Percentiles rank a stretch among this genome's conserved stretches.
These are phyloP conservation scores for Solanum pinnatisectum DNA, from an alignment of 257 asterid genomes.

Conservation along the genomic window DNA sequence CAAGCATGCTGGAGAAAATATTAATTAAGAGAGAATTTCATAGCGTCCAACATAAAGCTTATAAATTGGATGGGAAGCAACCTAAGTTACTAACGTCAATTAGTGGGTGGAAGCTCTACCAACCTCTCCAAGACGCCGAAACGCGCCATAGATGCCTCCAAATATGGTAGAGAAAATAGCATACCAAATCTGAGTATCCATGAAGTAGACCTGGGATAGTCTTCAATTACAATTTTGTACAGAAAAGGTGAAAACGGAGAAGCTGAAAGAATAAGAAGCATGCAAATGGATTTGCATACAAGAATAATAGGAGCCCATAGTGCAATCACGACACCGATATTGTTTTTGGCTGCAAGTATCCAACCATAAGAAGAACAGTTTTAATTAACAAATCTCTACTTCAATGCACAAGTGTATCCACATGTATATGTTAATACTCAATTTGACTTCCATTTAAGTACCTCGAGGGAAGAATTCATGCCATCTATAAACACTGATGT, in stretches of 20 bases:
- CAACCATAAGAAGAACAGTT: conserved; percentile 1
- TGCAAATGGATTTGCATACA: conserved; percentile 25
- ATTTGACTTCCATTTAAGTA: conserved; percentile 2
- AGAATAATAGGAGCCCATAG: conserved; percentile 89
- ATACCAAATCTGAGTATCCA: conserved; percentile 98
- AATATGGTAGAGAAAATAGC: conserved; percentile 96
- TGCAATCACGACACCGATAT: conserved; percentile 90
- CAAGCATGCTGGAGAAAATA: background rate
- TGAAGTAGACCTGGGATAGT: conserved; percentile 75
- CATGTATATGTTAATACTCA: background rate
- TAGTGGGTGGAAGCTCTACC: conserved; percentile 10
- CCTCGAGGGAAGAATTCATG: conserved; percentile 99
- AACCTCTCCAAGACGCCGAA: conserved; percentile 99
- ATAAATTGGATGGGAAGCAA: background rate
- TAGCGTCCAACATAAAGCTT: background rate
- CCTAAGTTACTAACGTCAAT: background rate
- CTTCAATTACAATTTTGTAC: conserved; percentile 5
- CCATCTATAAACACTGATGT: conserved; percentile 41
- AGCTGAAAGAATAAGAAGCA: conserved; percentile 11
- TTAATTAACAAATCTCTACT: background rate
- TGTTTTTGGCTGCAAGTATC: conserved; percentile 53
- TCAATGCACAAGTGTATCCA: background rate
- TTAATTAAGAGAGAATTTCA: background rate
- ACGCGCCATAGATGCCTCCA: conserved; percentile 98
- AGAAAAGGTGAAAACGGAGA: conserved; percentile 7